phyloP scores from a whole-genome alignment of 345 rosid species.

The Carallia pectinifolia region DNA sequence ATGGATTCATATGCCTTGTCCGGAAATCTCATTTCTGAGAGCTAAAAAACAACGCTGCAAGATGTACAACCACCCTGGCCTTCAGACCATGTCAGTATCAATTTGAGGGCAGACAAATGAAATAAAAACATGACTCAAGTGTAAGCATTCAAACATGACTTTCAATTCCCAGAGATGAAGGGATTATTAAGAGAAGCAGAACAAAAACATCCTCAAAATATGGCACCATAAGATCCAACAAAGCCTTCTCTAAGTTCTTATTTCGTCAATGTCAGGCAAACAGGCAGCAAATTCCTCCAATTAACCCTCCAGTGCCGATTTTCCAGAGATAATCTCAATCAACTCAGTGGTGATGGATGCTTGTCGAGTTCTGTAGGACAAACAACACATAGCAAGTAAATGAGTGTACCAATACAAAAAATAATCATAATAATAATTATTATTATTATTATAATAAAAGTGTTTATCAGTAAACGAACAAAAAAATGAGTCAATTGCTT shows the following conservation, averaged over 20 bases:
- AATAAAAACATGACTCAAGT: not conserved
- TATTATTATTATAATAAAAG: not conserved
- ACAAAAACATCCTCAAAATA: slow-evolving; percentile 26
- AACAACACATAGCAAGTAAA: not conserved
- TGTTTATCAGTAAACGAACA: not conserved
- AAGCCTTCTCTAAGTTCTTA: slow-evolving; percentile 35
- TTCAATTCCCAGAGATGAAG: slow-evolving; percentile 24
- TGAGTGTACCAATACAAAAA: not conserved
- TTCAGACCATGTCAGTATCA: not conserved
- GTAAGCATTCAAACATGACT: not conserved
- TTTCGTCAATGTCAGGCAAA: slow-evolving; percentile 32
- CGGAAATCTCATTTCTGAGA: not conserved
- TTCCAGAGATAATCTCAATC: slow-evolving; percentile 97
- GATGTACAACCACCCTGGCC: not conserved
- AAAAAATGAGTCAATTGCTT: not conserved
- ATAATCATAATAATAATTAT: not conserved
- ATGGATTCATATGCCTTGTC: not conserved
- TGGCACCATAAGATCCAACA: slow-evolving; percentile 20
- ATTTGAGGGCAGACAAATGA: not conserved
- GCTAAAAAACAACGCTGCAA: not conserved
- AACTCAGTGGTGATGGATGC: slow-evolving; percentile 96
- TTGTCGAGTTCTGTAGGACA: slow-evolving; percentile 83
- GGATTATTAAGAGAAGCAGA: slow-evolving; percentile 35
- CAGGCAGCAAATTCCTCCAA: not conserved
- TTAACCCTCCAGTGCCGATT: slow-evolving; percentile 77